These are phyloP conservation scores for Hortaea sp. DNA, from an alignment of 2,329 filamentous ascomycete genomes.

Conservation along the genomic window DNA sequence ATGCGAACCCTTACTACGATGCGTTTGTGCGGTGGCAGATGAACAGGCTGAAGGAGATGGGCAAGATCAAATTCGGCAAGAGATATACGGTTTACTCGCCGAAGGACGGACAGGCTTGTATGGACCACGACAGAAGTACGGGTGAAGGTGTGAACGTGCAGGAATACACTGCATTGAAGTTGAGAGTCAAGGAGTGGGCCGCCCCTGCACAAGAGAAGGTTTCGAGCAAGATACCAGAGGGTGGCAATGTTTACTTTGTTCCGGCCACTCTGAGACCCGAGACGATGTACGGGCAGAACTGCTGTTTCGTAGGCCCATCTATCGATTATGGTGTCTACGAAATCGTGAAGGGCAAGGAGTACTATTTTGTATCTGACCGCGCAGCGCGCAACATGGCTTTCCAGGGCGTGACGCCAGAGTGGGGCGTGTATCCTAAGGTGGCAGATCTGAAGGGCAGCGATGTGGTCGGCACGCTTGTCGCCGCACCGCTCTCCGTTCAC, in stretches of 20 bases:
- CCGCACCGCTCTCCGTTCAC: slow-evolving; percentile 81
- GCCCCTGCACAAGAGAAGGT: slow-evolving; percentile 61
- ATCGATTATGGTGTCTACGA: slow-evolving; percentile 86
- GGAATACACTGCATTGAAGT: slow-evolving; percentile 86
- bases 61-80: slow-evolving; percentile 90
- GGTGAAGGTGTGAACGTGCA: slow-evolving; percentile 78
- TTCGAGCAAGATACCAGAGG: slow-evolving; percentile 66
- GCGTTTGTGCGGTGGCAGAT: slow-evolving; percentile 96
- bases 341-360: slow-evolving; percentile 51
- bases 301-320: slow-evolving; percentile 87
- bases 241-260: slow-evolving; percentile 75
- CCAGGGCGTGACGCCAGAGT: slow-evolving; percentile 72
- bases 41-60: slow-evolving; percentile 76
- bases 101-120: slow-evolving; percentile 78
- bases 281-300: slow-evolving; percentile 98
- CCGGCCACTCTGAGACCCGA: slow-evolving; percentile 88
- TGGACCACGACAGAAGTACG: slow-evolving; percentile 75
- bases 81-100: slow-evolving; percentile 88
- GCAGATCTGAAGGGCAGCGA: slow-evolving; percentile 67
- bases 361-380: slow-evolving; percentile 72
- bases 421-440: slow-evolving; percentile 65
- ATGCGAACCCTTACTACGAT: slow-evolving; percentile 95
- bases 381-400: slow-evolving; percentile 92
- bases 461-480: slow-evolving; percentile 76
- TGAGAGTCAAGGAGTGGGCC: slow-evolving; percentile 84